Evolutionary conservation across 148 eudicot genomes (phyloP), one percentile per base, ranked within the genome.

Genomic region (Arbutus unedo): DNA sequence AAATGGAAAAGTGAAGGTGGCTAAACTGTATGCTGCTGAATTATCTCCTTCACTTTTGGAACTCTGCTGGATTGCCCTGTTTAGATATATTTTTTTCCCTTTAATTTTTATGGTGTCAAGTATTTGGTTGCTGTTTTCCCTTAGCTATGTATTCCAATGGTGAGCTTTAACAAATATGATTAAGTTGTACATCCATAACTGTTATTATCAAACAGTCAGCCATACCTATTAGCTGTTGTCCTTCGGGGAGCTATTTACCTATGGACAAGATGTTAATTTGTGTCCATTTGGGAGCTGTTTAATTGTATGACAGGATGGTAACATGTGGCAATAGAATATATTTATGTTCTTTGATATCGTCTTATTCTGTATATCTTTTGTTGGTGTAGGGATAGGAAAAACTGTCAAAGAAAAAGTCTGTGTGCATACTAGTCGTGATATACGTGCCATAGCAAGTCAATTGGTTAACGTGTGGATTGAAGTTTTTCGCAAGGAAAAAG

Each of bases 401-500:
- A 97, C 99, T 78, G 94, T 97, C 21, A 97, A 94, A 91, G 98
- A 97, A 83, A 97, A 93, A 85, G 98, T 97, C 9, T 97, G 99
- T 87, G 98, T 97, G 51, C 99, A 97, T 80, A 97, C 98, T 56
- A 97, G 99, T 84, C 99, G 99, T 84, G 99, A 97, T 87, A 97
- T 97, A 83, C 99, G 99, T 60, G 90, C 96, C 79, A 91, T 97
- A 77, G 99, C 99, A 56, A 93, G 97, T 85, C 99, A 97, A 88
- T 91, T 97, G 84, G 99, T 97, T 68, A 90, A 84, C 80, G 87
- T 97, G 85, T 97, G 99, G 99, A 85, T 97, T 86, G 98, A 97
- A 86, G 90, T 97, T 79, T 94, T 97, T 81, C 97, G 99, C 67
- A 94, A 93, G 89, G 98, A 97, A 87, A 97, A 94, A 82, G 98